These are phyloP conservation scores for Scheffersomyces illinoinensis DNA, from an alignment of 1,139 yeast genomes.

Conservation along the genomic window DNA sequence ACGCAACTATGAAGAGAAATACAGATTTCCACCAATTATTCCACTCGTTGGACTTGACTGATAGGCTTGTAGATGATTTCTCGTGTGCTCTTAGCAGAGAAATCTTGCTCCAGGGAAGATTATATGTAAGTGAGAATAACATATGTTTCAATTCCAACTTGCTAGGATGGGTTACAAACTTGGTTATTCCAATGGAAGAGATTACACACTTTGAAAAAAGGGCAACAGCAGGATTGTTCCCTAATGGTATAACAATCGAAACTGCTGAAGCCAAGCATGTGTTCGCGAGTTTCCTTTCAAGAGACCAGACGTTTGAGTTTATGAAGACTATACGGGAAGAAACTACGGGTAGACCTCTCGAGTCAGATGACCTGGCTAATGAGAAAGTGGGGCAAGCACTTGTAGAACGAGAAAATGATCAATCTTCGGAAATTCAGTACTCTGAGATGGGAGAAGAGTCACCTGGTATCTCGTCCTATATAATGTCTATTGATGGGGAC, in stretches of 20 bases:
- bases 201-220: conserved; percentile 75
- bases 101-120: conserved; percentile 85
- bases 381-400: conserved; percentile 11
- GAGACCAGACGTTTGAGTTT: conserved; percentile 77
- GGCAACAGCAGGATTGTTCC: conserved; percentile 85
- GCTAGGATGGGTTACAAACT: conserved; percentile 87
- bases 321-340: conserved; percentile 61
- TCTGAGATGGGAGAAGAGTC: conserved; percentile 24
- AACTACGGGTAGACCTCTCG: conserved; percentile 17
- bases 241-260: conserved; percentile 82
- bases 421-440: not conserved
- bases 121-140: conserved; percentile 79
- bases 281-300: conserved; percentile 84
- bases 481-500: conserved; percentile 26
- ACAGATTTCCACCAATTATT: conserved; percentile 79
- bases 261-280: conserved; percentile 67
- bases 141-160: conserved; percentile 90
- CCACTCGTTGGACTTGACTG: conserved; percentile 66
- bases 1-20: conserved; percentile 70
- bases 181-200: conserved; percentile 72
- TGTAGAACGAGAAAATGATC: conserved; percentile 16
- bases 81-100: conserved; percentile 90
- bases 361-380: conserved; percentile 8
- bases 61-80: conserved; percentile 77
- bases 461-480: conserved; percentile 18